These are phyloP conservation scores for Pseudohalonectria lignicola DNA, from an alignment of 2,329 filamentous ascomycete genomes.

Conservation along the genomic window DNA sequence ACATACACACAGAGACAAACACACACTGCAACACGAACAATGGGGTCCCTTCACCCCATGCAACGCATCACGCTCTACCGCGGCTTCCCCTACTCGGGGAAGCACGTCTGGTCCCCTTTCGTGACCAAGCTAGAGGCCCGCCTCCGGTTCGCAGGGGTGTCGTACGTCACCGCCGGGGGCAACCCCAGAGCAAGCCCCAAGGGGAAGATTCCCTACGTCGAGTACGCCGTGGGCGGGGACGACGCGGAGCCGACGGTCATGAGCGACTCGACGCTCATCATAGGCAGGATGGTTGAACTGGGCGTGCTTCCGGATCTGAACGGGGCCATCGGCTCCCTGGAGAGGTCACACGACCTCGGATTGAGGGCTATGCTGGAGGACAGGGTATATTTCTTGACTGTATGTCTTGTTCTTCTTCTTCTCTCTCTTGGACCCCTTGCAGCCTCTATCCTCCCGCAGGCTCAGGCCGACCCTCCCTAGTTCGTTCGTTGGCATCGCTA, in stretches of 20 bases:
- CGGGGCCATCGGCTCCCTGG: conserved; percentile 20
- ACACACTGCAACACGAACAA: too few species aligned
- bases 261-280: conserved; percentile 47
- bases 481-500: too few species aligned
- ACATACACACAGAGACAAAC: too few species aligned
- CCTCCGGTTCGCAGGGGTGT: conserved; percentile 38
- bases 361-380: conserved; percentile 47
- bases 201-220: conserved; percentile 51
- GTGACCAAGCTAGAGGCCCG: conserved; percentile 52
- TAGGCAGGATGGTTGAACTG: conserved; percentile 26
- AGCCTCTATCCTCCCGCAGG: too few species aligned
- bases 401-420: too few species aligned
- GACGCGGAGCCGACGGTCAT: conserved; percentile 13
- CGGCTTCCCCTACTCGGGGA: conserved; percentile 27
- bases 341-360: conserved; percentile 36
- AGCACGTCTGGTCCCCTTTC: conserved; percentile 49
- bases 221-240: conserved; percentile 11
- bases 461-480: too few species aligned
- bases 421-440: too few species aligned
- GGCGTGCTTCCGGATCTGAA: conserved; percentile 38
- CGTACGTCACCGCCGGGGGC: conserved; percentile 34
- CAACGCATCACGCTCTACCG: conserved; percentile 31
- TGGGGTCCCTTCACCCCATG: too few species aligned
- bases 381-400: conserved; percentile 45
- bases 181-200: conserved; percentile 33